Percentiles rank a stretch among this genome's conserved stretches.
Evolutionary conservation across 2,329 filamentous ascomycete genomes (phyloP).

Genomic region (Xylaria digitata): DNA sequence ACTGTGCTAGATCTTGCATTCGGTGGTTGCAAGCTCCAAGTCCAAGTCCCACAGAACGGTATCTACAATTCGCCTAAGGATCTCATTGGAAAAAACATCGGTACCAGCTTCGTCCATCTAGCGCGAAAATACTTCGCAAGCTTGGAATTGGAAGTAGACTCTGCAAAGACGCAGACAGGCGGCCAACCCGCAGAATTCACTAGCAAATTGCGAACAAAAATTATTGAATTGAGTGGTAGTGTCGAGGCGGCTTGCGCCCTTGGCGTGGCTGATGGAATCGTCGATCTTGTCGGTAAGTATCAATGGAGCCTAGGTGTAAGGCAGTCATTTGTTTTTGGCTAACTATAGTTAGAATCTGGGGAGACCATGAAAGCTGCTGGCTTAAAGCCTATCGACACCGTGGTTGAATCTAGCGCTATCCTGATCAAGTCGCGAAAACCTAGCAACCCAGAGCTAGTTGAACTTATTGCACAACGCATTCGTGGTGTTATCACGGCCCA

Average conservation of each 20-base stretch:
- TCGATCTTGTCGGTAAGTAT: slow-evolving; percentile 90
- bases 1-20: slow-evolving; percentile 93
- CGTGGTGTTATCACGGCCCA: slow-evolving; percentile 95
- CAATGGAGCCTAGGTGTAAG: background rate
- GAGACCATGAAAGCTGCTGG: slow-evolving; percentile 98
- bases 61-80: slow-evolving; percentile 75
- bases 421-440: slow-evolving; percentile 91
- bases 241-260: slow-evolving; percentile 97
- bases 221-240: slow-evolving; percentile 94
- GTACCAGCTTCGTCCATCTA: slow-evolving; percentile 92
- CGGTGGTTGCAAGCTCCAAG: slow-evolving; percentile 90
- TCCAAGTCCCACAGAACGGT: slow-evolving; percentile 94
- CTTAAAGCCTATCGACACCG: slow-evolving; percentile 92
- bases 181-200: slow-evolving; percentile 48
- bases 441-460: slow-evolving; percentile 81
- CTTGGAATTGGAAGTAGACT: slow-evolving; percentile 71
- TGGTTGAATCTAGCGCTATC: slow-evolving; percentile 87
- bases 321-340: slow-evolving; percentile 9
- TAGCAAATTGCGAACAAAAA: slow-evolving; percentile 80
- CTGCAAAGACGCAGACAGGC: slow-evolving; percentile 53
- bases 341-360: slow-evolving; percentile 77
- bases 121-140: slow-evolving; percentile 84
- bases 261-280: slow-evolving; percentile 95
- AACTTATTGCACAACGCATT: slow-evolving; percentile 87
- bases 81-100: slow-evolving; percentile 90